Percentiles rank a stretch among this genome's conserved stretches.
These are phyloP conservation scores for Silene vulgaris DNA, from an alignment of 179 eudicot species.

Conservation along the genomic window DNA sequence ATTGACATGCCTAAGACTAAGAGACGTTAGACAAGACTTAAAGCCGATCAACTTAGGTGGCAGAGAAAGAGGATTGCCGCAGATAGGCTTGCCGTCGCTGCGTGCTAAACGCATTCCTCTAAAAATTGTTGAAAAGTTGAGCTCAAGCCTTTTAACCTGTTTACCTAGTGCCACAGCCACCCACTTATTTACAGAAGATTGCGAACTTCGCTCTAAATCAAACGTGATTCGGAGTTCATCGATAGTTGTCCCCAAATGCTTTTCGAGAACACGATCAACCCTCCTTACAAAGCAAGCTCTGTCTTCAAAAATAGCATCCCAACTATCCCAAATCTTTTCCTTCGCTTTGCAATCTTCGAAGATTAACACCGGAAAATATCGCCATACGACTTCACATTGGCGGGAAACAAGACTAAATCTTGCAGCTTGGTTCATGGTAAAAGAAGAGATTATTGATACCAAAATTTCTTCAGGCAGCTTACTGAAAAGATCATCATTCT, in stretches of 20 bases:
- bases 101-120: not conserved
- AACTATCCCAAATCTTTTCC: not conserved
- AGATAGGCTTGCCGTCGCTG: too few species aligned
- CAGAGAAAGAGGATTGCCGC: not conserved
- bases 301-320: not conserved
- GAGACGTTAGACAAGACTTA: too few species aligned
- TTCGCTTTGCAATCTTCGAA: not conserved
- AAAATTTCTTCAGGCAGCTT: too few species aligned
- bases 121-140: not conserved
- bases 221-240: not conserved
- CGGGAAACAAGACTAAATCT: conserved; percentile 1
- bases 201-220: not conserved
- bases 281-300: not conserved
- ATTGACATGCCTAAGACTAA: too few species aligned
- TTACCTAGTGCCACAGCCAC: not conserved
- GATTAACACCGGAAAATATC: not conserved
- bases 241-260: not conserved
- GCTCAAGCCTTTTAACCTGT: not conserved
- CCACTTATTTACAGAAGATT: not conserved
- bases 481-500: not conserved
- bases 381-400: not conserved
- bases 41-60: too few species aligned
- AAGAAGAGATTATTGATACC: too few species aligned
- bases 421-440: conserved; percentile 1
- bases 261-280: conserved; percentile 1